Evolutionary conservation across 1,284 basidiomycete species (phyloP).

Genomic region (Peniophora sp.): DNA sequence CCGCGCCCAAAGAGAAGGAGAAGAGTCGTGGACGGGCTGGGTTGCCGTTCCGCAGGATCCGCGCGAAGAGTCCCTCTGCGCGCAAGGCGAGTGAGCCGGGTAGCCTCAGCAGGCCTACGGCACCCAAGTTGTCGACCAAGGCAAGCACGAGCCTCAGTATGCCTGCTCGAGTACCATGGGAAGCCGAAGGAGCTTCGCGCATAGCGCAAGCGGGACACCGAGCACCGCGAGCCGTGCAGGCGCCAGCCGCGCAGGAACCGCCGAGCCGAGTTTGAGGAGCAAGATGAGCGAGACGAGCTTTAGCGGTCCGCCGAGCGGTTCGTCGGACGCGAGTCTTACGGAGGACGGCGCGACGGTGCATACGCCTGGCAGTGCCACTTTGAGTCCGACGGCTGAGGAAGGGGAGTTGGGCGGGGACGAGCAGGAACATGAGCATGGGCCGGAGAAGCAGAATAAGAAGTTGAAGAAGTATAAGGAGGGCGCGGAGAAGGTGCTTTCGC

Average conservation of each 20-base stretch:
- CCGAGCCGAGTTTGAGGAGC: slow-evolving; percentile 23
- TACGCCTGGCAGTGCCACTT: neutral
- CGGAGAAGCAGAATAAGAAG: slow-evolving; percentile 62
- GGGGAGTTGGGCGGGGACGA: slow-evolving; percentile 8
- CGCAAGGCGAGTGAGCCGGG: slow-evolving; percentile 28
- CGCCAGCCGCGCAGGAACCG: neutral
- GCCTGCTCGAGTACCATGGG: neutral
- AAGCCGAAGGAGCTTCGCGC: neutral
- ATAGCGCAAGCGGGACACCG: neutral
- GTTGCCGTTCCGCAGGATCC: slow-evolving; percentile 65
- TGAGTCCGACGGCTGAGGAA: slow-evolving; percentile 3
- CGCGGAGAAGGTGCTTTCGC: slow-evolving; percentile 71
- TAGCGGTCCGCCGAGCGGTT: slow-evolving; percentile 50
- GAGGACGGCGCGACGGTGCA: slow-evolving; percentile 25
- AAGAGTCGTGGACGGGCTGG: slow-evolving; percentile 48
- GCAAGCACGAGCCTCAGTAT: too few relatives aligned
- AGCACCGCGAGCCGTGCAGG: neutral
- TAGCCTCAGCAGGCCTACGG: too few relatives aligned
- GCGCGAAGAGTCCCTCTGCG: slow-evolving; percentile 60
- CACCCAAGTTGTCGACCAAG: too few relatives aligned
- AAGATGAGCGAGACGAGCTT: slow-evolving; percentile 71
- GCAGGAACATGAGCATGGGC: slow-evolving; percentile 19
- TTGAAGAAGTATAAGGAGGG: slow-evolving; percentile 78
- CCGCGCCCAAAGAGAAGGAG: slow-evolving; percentile 44
- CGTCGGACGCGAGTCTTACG: slow-evolving; percentile 38